Base-by-base conservation (phyloP, 2,329 filamentous ascomycete genomes). In the Cordyceps sp. region DNA sequence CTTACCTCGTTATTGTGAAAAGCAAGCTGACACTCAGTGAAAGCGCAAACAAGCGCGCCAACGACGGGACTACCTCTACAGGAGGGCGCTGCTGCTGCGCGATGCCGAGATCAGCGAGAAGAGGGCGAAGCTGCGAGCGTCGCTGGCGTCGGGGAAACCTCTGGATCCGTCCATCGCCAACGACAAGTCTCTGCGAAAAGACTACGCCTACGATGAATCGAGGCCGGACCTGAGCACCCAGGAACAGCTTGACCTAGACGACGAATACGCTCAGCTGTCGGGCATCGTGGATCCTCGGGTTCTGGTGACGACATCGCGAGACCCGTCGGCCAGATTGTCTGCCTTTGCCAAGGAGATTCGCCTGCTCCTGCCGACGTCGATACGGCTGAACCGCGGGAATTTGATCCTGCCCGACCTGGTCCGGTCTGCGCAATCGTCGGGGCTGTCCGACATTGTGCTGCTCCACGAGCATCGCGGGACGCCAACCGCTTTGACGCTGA, bases 21-120 rank as follows among this genome's bases (percentile, higher is more conserved):
- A 36, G 13, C 25, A 14, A 22, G n/a, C n/a, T n/a, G n/a, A n/a
- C n/a, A n/a, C n/a, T n/a, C n/a, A n/a, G 10, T 15, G 17, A 23
- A 22, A 57, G 54, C 55, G 58, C 32, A 60, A 59, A 43, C 51
- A 58, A 53, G 50, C 55, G 20, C 52, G 54, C 37, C 51, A 60
- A 44, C 41, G 57, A 42, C 50, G 57, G 34, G 57, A 57, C 40
- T 62, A 96, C 55, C 74, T 98, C 45, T 93, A 94, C 55, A 75
- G 88, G 37, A 78, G 82, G 48, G 88, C 90, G 24, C 67, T 94
- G 36, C 77, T 84, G 16, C 70, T 94, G 27, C 77, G 80, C 43
- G 84, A 94, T 59, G 88, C 88, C 38, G 88, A 93, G 48, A 92
- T 92, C 41, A 81, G 80, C 35, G 83, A 93, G 53, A 93, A 93